Percentiles rank a stretch among this genome's conserved stretches.
Conservation (phyloP, 441 rosid species). For the Gossypium lobatum region DNA sequence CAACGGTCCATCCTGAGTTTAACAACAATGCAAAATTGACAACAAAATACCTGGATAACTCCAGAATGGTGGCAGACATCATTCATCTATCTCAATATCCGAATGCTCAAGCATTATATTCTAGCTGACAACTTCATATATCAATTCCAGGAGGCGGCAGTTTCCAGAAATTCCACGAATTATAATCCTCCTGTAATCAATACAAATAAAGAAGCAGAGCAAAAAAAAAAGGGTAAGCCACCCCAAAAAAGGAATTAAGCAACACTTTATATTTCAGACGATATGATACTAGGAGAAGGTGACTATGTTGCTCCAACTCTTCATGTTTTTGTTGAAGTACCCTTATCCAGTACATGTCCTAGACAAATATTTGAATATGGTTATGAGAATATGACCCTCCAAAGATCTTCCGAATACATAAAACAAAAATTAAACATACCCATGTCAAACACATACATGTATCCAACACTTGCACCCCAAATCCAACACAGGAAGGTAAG, state of each 20-base stretch:
- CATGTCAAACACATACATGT: background rate
- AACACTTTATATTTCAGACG: background rate
- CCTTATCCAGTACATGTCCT: background rate
- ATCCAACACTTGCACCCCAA: background rate
- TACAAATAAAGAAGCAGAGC: background rate
- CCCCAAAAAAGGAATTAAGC: background rate
- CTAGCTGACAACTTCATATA: slow-evolving; percentile 25
- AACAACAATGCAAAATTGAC: background rate
- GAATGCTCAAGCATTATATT: background rate
- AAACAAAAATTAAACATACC: background rate
- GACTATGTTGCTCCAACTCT: background rate
- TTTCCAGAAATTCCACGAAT: slow-evolving; percentile 95
- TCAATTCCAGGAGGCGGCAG: slow-evolving; percentile 56
- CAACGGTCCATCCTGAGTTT: background rate
- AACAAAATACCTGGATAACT: slow-evolving; percentile 18
- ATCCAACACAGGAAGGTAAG: background rate
- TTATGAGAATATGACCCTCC: background rate
- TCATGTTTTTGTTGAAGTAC: background rate
- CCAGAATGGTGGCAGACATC: slow-evolving; percentile 6
- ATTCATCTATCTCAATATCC: slow-evolving; percentile 5
- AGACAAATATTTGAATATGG: background rate
- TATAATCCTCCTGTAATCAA: slow-evolving; percentile 74
- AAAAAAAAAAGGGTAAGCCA: background rate
- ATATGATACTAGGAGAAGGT: background rate
- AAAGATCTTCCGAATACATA: background rate